Evolutionary conservation across 2,329 filamentous ascomycete genomes (phyloP).

Genomic region (Aspergillus fumigatiaffinis): DNA sequence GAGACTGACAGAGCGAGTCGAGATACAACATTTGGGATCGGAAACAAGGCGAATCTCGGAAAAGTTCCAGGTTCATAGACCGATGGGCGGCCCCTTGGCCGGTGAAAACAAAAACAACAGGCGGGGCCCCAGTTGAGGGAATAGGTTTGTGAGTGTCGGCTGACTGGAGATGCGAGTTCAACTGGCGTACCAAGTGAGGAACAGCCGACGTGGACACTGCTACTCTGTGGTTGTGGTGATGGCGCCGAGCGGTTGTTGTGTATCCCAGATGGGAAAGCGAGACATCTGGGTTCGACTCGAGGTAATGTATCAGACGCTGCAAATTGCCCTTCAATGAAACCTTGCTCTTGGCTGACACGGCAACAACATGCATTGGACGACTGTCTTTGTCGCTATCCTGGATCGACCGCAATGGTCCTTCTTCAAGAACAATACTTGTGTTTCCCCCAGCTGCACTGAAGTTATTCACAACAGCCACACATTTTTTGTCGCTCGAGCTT

Average conservation of each 20-base stretch:
- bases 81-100: no score
- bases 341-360: slow-evolving; percentile 53
- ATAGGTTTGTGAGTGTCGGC: no score
- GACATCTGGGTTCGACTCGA: slow-evolving; percentile 23
- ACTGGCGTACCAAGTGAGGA: no score
- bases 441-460: slow-evolving; percentile 40
- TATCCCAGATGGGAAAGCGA: slow-evolving; percentile 58
- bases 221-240: slow-evolving; percentile 24
- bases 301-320: slow-evolving; percentile 48
- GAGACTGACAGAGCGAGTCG: no score
- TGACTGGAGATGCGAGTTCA: no score
- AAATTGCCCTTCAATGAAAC: slow-evolving; percentile 49
- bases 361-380: slow-evolving; percentile 51
- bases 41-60: no score
- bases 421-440: slow-evolving; percentile 58
- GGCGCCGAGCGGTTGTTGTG: slow-evolving; percentile 57
- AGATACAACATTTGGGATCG: no score
- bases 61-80: no score
- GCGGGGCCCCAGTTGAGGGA: no score
- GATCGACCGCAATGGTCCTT: slow-evolving; percentile 40
- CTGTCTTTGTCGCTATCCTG: slow-evolving; percentile 52
- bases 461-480: slow-evolving; percentile 60
- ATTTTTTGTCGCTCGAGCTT: slow-evolving; percentile 18
- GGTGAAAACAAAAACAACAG: no score
- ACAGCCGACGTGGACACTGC: background rate